Conservation (phyloP, 2,329 filamentous ascomycete genomes). For the Fusarium marasasianum region DNA sequence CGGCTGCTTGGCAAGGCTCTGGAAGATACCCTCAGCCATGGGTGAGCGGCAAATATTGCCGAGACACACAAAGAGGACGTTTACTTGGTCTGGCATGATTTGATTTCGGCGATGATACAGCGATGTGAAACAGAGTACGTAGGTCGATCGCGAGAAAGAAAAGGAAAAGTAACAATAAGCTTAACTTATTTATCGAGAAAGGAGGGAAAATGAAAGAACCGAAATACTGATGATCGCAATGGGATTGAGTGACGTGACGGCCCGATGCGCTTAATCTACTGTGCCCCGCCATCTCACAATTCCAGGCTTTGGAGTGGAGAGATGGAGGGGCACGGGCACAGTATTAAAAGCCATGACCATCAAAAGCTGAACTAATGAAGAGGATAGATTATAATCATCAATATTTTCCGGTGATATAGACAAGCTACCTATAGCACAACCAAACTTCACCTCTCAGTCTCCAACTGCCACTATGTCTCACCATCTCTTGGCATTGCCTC, state of each 20-base stretch:
- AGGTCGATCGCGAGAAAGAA: slow-evolving; percentile 1
- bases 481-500: neutral
- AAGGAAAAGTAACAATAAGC: neutral
- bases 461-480: neutral
- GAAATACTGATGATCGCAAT: slow-evolving; percentile 36
- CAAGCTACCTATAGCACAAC: slow-evolving; percentile 12
- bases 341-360: slow-evolving; percentile 1
- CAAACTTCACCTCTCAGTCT: neutral
- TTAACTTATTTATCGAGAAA: neutral
- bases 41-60: slow-evolving; percentile 96
- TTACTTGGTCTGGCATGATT: slow-evolving; percentile 60
- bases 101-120: slow-evolving; percentile 33
- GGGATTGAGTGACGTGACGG: slow-evolving; percentile 38
- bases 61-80: slow-evolving; percentile 92
- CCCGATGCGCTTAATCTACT: slow-evolving; percentile 38
- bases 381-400: neutral
- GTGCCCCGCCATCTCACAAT: slow-evolving; percentile 40
- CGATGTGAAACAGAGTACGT: neutral
- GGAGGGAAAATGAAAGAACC: slow-evolving; percentile 19
- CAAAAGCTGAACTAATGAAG: neutral
- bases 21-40: slow-evolving; percentile 96
- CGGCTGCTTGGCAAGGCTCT: slow-evolving; percentile 70
- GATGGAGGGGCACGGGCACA: slow-evolving; percentile 36
- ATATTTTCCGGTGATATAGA: slow-evolving; percentile 19
- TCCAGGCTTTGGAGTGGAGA: slow-evolving; percentile 31